These are phyloP conservation scores for Maudiozyma turicensis DNA, from an alignment of 805 yeast species.

Conservation along the genomic window DNA sequence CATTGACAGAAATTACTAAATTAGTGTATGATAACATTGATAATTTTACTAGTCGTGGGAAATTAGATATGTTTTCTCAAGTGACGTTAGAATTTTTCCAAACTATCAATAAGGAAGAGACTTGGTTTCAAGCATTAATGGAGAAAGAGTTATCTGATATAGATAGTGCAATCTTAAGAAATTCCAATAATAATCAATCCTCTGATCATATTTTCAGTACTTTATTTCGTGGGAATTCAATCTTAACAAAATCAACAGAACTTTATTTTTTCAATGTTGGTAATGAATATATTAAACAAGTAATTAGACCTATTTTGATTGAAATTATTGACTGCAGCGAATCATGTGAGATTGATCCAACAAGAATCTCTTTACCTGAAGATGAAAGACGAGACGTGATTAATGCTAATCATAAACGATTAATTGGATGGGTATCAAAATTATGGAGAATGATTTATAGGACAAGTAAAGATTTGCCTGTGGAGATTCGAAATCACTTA, in stretches of 20 bases:
- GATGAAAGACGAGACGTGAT: constrained; percentile 33
- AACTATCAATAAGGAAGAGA: constrained; percentile 53
- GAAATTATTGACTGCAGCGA: constrained; percentile 41
- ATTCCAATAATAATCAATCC: constrained; percentile 13
- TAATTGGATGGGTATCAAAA: constrained; percentile 42
- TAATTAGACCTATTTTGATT: constrained; percentile 60
- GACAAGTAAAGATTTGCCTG: constrained; percentile 70
- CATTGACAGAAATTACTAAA: constrained; percentile 38
- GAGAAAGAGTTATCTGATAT: constrained; percentile 49
- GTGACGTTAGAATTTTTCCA: constrained; percentile 69
- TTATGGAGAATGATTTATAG: constrained; percentile 58
- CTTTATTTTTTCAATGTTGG: constrained; percentile 69
- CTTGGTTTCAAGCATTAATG: constrained; percentile 64
- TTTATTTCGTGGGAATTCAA: constrained; percentile 75
- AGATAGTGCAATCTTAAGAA: constrained; percentile 16
- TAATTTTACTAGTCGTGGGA: constrained; percentile 3
- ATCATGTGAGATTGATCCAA: constrained; percentile 78
- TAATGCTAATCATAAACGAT: constrained; percentile 38
- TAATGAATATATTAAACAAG: constrained; percentile 61
- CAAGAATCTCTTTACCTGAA: constrained; percentile 34
- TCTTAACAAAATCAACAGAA: constrained; percentile 75
- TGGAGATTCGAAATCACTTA: constrained; percentile 53
- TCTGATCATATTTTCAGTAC: constrained; percentile 40
- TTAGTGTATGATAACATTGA: not conserved
- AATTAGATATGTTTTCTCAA: constrained; percentile 44